Percentiles rank a stretch among this genome's conserved stretches.
These are phyloP conservation scores for Tardiomyces depauwii DNA, from an alignment of 1,139 yeast species.

Conservation along the genomic window DNA sequence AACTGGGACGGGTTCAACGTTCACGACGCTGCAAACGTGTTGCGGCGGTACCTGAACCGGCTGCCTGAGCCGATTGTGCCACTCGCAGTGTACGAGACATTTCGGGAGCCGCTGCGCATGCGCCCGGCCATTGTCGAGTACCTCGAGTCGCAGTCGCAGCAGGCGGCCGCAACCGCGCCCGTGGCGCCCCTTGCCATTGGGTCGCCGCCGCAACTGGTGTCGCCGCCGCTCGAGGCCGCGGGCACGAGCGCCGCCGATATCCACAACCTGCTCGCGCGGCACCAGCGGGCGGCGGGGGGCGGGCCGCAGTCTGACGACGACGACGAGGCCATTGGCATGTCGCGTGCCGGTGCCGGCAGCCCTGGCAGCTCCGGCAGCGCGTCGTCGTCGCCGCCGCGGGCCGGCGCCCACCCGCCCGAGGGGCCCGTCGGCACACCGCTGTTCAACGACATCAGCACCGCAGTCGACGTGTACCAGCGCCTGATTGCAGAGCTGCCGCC, in stretches of 20 bases:
- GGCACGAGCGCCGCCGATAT: conserved; percentile 1
- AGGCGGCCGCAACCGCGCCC: conserved; percentile 6
- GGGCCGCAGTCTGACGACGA: neutral
- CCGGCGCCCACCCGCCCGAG: neutral
- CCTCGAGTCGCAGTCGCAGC: conserved; percentile 37
- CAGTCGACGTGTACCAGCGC: conserved; percentile 58
- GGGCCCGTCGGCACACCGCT: neutral
- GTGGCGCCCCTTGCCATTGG: neutral
- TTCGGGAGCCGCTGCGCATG: conserved; percentile 64
- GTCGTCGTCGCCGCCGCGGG: too few species aligned
- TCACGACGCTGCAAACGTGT: conserved; percentile 93
- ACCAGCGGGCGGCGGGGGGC: neutral
- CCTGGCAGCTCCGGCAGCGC: neutral
- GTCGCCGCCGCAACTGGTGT: conserved; percentile 3
- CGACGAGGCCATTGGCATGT: neutral
- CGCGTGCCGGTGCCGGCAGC: neutral
- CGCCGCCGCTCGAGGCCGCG: conserved; percentile 4
- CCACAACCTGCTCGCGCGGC: neutral
- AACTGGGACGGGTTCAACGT: conserved; percentile 92
- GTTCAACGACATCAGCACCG: conserved; percentile 46
- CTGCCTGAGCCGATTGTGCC: conserved; percentile 92
- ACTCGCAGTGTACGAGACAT: conserved; percentile 58
- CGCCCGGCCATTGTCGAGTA: conserved; percentile 51
- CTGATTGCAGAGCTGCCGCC: conserved; percentile 59
- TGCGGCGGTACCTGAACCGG: conserved; percentile 76